Conservation (phyloP, 495 filamentous ascomycete genomes). For the Trichocladium antarcticum region DNA sequence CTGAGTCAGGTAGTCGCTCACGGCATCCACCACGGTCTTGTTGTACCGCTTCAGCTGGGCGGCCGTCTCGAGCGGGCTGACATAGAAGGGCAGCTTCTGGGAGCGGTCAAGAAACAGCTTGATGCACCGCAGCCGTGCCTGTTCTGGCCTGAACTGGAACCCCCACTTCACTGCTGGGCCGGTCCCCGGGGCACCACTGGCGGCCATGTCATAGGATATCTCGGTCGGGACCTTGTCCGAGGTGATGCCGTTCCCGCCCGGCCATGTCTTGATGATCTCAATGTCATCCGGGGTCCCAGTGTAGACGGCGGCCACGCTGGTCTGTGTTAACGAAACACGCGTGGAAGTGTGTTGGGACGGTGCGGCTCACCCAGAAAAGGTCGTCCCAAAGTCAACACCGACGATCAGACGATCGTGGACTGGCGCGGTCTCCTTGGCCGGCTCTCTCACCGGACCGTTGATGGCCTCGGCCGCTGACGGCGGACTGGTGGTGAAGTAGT, state of each 20-base stretch:
- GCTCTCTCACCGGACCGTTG: slow-evolving; percentile 44
- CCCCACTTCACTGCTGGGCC: slow-evolving; percentile 52
- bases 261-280: slow-evolving; percentile 75
- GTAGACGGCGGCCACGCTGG: slow-evolving; percentile 62
- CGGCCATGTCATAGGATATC: slow-evolving; percentile 43
- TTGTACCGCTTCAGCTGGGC: slow-evolving; percentile 56
- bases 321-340: neutral
- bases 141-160: slow-evolving; percentile 66
- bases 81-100: slow-evolving; percentile 66
- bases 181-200: slow-evolving; percentile 25
- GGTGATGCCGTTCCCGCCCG: slow-evolving; percentile 61
- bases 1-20: slow-evolving; percentile 57
- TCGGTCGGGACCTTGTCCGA: slow-evolving; percentile 59
- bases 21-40: slow-evolving; percentile 49
- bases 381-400: slow-evolving; percentile 61
- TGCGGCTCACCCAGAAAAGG: slow-evolving; percentile 50
- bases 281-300: slow-evolving; percentile 65
- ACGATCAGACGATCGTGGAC: slow-evolving; percentile 49
- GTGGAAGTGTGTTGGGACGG: neutral
- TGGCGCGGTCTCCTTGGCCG: slow-evolving; percentile 34
- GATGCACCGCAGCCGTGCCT: slow-evolving; percentile 62
- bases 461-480: slow-evolving; percentile 43
- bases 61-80: slow-evolving; percentile 61
- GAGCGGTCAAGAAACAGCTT: slow-evolving; percentile 70
- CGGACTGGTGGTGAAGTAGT: slow-evolving; percentile 39